Conservation (phyloP, 306 rosid genomes). For the Arachis stenosperma region DNA sequence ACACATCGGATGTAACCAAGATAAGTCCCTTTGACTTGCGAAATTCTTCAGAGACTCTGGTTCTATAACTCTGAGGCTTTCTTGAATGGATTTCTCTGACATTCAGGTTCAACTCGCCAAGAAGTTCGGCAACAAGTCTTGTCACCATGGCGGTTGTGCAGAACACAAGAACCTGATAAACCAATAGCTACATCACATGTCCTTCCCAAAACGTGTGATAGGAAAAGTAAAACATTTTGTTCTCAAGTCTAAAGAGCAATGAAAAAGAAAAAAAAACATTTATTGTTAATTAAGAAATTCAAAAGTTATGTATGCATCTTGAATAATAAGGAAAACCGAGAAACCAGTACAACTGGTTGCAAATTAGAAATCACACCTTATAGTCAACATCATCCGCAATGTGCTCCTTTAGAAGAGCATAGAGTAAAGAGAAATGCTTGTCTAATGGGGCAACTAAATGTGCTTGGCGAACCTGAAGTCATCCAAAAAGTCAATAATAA, state of each 20-base stretch:
- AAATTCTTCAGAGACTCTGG: slow-evolving; percentile 90
- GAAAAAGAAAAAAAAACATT: not conserved
- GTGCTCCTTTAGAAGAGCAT: slow-evolving; percentile 79
- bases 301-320: not conserved
- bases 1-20: slow-evolving; percentile 93
- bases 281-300: slow-evolving; percentile 11
- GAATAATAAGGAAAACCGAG: slow-evolving; percentile 1
- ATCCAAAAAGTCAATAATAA: slow-evolving; percentile 38
- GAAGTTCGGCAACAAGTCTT: slow-evolving; percentile 80
- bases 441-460: slow-evolving; percentile 83
- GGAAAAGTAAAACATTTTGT: slow-evolving; percentile 10
- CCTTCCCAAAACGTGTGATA: slow-evolving; percentile 11
- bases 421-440: slow-evolving; percentile 72
- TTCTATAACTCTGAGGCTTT: slow-evolving; percentile 89
- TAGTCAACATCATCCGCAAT: slow-evolving; percentile 87
- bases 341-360: slow-evolving; percentile 13
- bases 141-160: slow-evolving; percentile 99
- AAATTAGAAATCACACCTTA: slow-evolving; percentile 63
- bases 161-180: slow-evolving; percentile 88
- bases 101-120: slow-evolving; percentile 83
- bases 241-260: slow-evolving; percentile 9
- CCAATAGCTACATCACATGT: slow-evolving; percentile 39
- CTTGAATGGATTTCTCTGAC: slow-evolving; percentile 97
- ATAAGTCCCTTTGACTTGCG: slow-evolving; percentile 91
- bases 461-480: slow-evolving; percentile 79